Evolutionary conservation across 306 rosid genomes (phyloP), one percentile per base, ranked within the genome.

Genomic region (Boehmeria nivea): DNA sequence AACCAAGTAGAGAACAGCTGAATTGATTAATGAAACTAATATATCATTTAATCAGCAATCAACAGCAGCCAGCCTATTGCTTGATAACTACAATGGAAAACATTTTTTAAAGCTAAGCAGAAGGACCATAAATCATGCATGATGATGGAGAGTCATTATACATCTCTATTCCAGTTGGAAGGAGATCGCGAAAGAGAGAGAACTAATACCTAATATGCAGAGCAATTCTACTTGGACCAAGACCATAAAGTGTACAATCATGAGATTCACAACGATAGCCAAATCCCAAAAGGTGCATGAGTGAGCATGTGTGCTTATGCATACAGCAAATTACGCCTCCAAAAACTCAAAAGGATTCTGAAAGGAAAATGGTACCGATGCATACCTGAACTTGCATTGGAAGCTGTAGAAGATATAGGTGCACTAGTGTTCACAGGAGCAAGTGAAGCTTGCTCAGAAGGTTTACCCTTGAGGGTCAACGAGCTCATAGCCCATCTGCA

Each of bases 401-500:
- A 82, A 69, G 87, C 57, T 31, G 77, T 67, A 44, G 80, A 57
- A 46, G 84, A 51, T 46, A 76, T 72, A 46, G 82, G 57, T 31
- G 66, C 47, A 31, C 74, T 72, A 37, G 89, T 68, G 69, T 77
- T 87, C 8, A 34, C 84, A 59, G 89, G 72, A 72, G 85, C 54
- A 62, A 81, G 78, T 33, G 94, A 76, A 60, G 81, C 84, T 69
- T 87, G 85, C 56, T 87, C 99, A 71, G 95, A 83, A 63, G 96
- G 89, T 65, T 83, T 91, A 19, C 89, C 88, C 78, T 91, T 91
- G 43, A 87, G 78, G 64, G 99, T 91, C 82, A 91, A 79, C 66
- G 99, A 91, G 79, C 99, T 91, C 99, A 91, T 87, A 43, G 99
- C 99, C 99, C 99, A 91, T 69, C 99, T 87, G 78, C 79, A 76